phyloP scores from a whole-genome alignment of 768 basidiomycete species.

The Suillus subalutaceus region DNA sequence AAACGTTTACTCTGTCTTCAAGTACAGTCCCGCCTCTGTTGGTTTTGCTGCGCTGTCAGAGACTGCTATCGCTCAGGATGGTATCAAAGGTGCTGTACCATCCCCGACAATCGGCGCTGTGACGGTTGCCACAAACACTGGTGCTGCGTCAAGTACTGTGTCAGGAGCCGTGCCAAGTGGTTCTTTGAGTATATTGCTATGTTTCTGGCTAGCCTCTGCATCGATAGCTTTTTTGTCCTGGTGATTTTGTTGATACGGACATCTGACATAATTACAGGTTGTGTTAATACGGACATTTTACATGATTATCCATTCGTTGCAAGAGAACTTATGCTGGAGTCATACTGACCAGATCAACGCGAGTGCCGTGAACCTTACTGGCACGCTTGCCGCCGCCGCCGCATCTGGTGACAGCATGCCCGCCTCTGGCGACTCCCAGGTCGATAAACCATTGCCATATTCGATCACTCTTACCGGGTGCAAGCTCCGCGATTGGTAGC shows the following conservation, averaged over 20 bases:
- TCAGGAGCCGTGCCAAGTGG: background rate
- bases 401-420: too few relatives aligned
- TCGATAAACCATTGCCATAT: too few relatives aligned
- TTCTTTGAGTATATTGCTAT: slow-evolving; percentile 9
- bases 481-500: too few relatives aligned
- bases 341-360: too few relatives aligned
- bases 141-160: background rate
- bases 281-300: slow-evolving; percentile 1
- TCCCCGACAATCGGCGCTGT: slow-evolving; percentile 6
- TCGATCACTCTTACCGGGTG: too few relatives aligned
- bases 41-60: slow-evolving; percentile 51
- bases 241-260: background rate
- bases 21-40: slow-evolving; percentile 32
- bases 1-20: slow-evolving; percentile 49
- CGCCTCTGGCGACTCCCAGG: too few relatives aligned
- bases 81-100: slow-evolving; percentile 12
- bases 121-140: slow-evolving; percentile 2
- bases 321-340: slow-evolving; percentile 7
- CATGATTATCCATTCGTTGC: background rate
- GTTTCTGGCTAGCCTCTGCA: slow-evolving; percentile 6
- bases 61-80: slow-evolving; percentile 29
- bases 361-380: too few relatives aligned
- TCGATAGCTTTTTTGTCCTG: background rate
- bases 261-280: background rate
- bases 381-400: too few relatives aligned